Conservation (phyloP, 441 rosid species). For the Pelargonium cotyledonis region DNA sequence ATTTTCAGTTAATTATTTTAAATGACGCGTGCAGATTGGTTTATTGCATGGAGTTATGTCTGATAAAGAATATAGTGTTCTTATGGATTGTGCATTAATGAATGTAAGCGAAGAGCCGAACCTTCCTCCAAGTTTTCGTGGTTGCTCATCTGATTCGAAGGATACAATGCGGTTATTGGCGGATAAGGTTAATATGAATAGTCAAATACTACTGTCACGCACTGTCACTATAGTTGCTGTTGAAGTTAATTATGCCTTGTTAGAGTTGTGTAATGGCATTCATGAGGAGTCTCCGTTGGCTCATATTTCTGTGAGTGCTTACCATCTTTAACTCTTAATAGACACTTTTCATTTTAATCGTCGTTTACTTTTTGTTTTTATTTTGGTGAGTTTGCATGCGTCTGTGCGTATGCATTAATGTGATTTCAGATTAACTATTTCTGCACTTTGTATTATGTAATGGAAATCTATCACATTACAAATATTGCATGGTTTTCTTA, state of each 20-base stretch:
- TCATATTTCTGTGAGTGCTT: constrained; percentile 69
- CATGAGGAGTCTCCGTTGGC: constrained; percentile 87
- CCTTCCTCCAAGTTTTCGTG: constrained; percentile 94
- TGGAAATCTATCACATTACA: background rate
- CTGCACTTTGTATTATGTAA: background rate
- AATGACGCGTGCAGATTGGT: constrained; percentile 61
- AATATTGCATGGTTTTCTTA: constrained; percentile 14
- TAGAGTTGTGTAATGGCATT: constrained; percentile 83
- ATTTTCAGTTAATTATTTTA: constrained; percentile 19
- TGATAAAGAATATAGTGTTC: constrained; percentile 84
- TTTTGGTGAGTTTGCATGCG: background rate
- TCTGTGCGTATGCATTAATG: background rate
- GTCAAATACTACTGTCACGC: constrained; percentile 78
- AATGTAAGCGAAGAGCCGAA: constrained; percentile 81
- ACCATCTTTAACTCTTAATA: background rate
- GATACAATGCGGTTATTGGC: constrained; percentile 74
- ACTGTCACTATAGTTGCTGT: constrained; percentile 80
- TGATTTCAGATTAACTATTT: background rate
- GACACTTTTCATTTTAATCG: background rate
- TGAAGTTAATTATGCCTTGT: constrained; percentile 77
- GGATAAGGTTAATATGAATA: constrained; percentile 83
- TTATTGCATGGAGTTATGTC: constrained; percentile 80
- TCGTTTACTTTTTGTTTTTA: background rate
- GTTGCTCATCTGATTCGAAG: constrained; percentile 56
- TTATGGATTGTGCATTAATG: constrained; percentile 56